Base-by-base conservation (phyloP, 345 rosid genomes). In the Euphorbia pulcherrima region DNA sequence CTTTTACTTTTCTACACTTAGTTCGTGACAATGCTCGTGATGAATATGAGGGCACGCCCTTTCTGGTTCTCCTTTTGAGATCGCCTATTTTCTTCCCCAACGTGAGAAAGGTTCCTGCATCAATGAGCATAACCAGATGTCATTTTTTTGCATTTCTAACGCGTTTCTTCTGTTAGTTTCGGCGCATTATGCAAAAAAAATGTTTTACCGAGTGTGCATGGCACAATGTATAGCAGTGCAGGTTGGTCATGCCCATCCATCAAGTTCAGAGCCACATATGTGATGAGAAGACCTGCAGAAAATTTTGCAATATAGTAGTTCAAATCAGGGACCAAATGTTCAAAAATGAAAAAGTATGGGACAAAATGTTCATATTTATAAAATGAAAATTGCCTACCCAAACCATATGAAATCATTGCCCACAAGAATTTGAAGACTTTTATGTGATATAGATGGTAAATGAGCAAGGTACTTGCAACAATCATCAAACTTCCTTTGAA, bases 211-310 rank as follows among this genome's bases (percentile, higher is more conserved):
- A 94, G 92, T 21, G 90, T 89, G 81, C 91, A 94, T 2, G 99
- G 97, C 61, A 94, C 99, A 2, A 94, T 91, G 79, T 94, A 91
- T 56, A 94, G 97, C 80, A 94, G 71, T 30, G 99, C 99, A 13
- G 99, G 99, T 66, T 91, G 99, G 47, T 97, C 99, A 70, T 88
- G 99, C 67, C 97, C 97, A 39, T 94, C 99, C 99, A 91, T 90
- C 87, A 91, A 73, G 82, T 91, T 91, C 78, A 94, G 72, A 20
- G 99, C 99, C 65, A 94, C 81, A 55, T 94, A 94, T 14, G 99
- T 94, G 68, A 89, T 68, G 51, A 94, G 91, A 64, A 94, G 97
- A 79, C 99, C 99, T 87, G 84, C 64, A 60, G 7, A 10, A 35
- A 16, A 58, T 35, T 56, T 52, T 18, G 39, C 2, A 20, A 35